These are phyloP conservation scores for Immersiporthe knoxdaviesiana DNA, from an alignment of 2,329 filamentous ascomycete genomes.

Conservation along the genomic window DNA sequence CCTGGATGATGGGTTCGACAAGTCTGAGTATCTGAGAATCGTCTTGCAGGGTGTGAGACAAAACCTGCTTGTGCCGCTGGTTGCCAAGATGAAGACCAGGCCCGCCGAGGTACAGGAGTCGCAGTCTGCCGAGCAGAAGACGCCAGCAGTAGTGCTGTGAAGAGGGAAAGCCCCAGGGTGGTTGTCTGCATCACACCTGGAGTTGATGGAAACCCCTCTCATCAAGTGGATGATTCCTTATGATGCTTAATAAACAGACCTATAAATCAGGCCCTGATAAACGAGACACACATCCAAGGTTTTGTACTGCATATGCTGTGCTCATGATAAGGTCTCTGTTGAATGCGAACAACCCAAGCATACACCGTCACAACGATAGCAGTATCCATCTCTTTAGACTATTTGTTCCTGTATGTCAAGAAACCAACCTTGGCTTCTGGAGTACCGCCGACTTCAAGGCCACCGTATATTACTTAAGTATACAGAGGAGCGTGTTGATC, in stretches of 20 bases:
- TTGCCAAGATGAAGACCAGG: constrained; percentile 22
- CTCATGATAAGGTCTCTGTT: background rate
- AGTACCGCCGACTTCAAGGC: too few species aligned
- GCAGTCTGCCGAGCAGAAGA: background rate
- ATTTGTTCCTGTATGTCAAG: too few species aligned
- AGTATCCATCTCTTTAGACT: too few species aligned
- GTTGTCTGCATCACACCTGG: background rate
- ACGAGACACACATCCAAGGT: background rate
- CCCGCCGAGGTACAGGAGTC: background rate
- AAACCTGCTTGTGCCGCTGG: constrained; percentile 22
- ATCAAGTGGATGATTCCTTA: background rate
- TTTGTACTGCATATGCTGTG: background rate
- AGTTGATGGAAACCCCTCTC: background rate
- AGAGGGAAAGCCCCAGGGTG: background rate
- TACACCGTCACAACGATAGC: too few species aligned
- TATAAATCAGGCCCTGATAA: background rate
- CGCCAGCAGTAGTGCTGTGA: background rate
- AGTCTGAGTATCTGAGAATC: constrained; percentile 15
- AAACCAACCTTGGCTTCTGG: too few species aligned
- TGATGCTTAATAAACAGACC: background rate
- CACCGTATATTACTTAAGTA: too few species aligned
- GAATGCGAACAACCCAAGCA: background rate
- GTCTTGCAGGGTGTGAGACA: constrained; percentile 22
- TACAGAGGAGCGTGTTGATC: too few species aligned
- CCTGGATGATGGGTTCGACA: constrained; percentile 16